Conservation (phyloP, 257 asterid species). For the Thymus quinquecostatus region DNA sequence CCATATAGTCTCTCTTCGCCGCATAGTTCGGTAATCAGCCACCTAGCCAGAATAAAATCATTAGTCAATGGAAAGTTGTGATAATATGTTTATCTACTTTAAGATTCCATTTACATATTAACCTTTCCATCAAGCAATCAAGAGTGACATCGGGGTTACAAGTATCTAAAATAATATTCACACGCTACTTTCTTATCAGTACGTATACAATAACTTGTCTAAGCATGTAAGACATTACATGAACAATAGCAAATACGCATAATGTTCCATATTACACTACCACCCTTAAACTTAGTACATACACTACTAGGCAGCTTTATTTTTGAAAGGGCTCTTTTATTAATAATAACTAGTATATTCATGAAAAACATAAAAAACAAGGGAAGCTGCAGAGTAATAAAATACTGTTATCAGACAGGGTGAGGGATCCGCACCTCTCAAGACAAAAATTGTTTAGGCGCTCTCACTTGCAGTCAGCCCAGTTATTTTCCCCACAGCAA, state of each 20-base stretch:
- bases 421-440: slow-evolving; percentile 32
- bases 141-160: too few species aligned
- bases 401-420: not conserved
- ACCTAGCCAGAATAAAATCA: not conserved
- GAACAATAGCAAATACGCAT: too few species aligned
- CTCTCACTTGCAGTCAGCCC: slow-evolving; percentile 36
- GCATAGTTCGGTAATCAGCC: not conserved
- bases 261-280: too few species aligned
- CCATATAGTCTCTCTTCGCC: too few species aligned
- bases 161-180: not conserved
- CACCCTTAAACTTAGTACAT: too few species aligned
- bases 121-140: not conserved
- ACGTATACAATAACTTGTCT: too few species aligned
- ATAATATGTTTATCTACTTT: not conserved
- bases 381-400: not conserved
- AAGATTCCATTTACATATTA: not conserved
- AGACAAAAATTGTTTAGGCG: slow-evolving; percentile 32
- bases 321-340: too few species aligned
- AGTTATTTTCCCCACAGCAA: slow-evolving; percentile 70
- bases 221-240: too few species aligned
- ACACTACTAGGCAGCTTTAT: too few species aligned
- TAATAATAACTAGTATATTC: too few species aligned
- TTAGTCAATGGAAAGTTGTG: not conserved
- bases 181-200: too few species aligned
- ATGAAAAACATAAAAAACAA: not conserved